Base-by-base conservation (phyloP, 2,329 filamentous ascomycete genomes). In the Fusarium odoratissimum region DNA sequence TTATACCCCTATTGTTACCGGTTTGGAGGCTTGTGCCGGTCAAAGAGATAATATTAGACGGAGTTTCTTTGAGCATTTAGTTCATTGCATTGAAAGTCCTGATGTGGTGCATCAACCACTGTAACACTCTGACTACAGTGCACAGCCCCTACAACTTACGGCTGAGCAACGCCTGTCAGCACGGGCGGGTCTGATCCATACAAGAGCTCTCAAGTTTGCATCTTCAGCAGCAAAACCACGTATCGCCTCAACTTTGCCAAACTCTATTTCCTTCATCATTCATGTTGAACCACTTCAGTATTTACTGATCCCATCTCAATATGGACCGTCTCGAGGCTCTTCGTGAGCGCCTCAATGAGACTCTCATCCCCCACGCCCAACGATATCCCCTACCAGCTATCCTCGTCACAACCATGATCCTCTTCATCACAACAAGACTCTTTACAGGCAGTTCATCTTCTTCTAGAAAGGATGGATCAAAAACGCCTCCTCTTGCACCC, bases 391-490 rank as follows among this genome's bases (percentile, higher is more conserved):
- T 68, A 17, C 55, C 78, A 35, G 69, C 75, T 49, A 60, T 76
- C 52, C 57, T 79, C 49, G 58, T 69, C 38, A 75, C 79, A 23
- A 35, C 78, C 16, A 42, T 81, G 49, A 54, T 75, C 28, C 60
- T 81, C 11, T 52, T 79, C 35, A 14, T 79, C 40, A 76, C 78
- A 25, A 79, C 78, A 5, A 75, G 74, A 54, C 60, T 76, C 30
- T 62, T 80, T 60, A 68, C 72, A 5, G 71, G 71, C 30, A 49
- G 57, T 28, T 52, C 75, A 30, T 71, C 90, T 86, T 92, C 68
- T 44, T 49, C 52, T 35, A 35, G 45, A 33, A 64, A 67, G 35
- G 63, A 75, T 67, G 67, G 72, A 21, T 67, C 67, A 35, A 74
- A 62, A 38, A 70, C 56, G 13, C 78, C 79, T 16, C 74, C 76